These are phyloP conservation scores for Salix udensis DNA, from an alignment of 345 rosid species.

Conservation along the genomic window DNA sequence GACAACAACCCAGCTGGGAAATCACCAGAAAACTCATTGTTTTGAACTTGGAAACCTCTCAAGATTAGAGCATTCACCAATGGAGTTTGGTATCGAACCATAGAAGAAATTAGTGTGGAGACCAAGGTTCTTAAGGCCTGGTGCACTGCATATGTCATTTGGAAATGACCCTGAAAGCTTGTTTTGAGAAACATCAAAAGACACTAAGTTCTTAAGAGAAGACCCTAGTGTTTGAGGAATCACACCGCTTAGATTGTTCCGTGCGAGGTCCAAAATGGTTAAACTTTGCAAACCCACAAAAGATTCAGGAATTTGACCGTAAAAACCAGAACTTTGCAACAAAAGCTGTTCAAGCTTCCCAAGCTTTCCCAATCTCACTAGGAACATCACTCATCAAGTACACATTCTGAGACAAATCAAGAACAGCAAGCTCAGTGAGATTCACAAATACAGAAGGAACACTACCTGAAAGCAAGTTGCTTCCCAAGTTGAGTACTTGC, in stretches of 20 bases:
- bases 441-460: slow-evolving; percentile 52
- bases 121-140: slow-evolving; percentile 52
- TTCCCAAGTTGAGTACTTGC: slow-evolving; percentile 30
- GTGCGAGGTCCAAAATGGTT: slow-evolving; percentile 59
- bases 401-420: slow-evolving; percentile 77
- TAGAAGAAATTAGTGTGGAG: slow-evolving; percentile 70
- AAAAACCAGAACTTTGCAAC: slow-evolving; percentile 72
- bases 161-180: slow-evolving; percentile 74
- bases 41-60: slow-evolving; percentile 90
- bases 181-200: slow-evolving; percentile 80
- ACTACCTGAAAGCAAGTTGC: slow-evolving; percentile 31
- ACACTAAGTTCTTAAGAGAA: slow-evolving; percentile 59
- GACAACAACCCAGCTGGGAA: slow-evolving; percentile 75
- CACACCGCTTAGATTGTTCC: slow-evolving; percentile 73
- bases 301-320: slow-evolving; percentile 70
- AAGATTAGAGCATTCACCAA: slow-evolving; percentile 56
- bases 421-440: slow-evolving; percentile 60
- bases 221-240: slow-evolving; percentile 47
- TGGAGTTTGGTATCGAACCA: slow-evolving; percentile 58
- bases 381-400: slow-evolving; percentile 67
- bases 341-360: slow-evolving; percentile 68
- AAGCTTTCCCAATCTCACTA: slow-evolving; percentile 59
- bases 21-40: slow-evolving; percentile 72
- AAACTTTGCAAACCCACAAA: slow-evolving; percentile 56
- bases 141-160: slow-evolving; percentile 56